Percentiles rank a stretch among this genome's conserved stretches.
phyloP scores from a whole-genome alignment of 2,329 filamentous ascomycete genomes.

The Talaromyces funiculosus region DNA sequence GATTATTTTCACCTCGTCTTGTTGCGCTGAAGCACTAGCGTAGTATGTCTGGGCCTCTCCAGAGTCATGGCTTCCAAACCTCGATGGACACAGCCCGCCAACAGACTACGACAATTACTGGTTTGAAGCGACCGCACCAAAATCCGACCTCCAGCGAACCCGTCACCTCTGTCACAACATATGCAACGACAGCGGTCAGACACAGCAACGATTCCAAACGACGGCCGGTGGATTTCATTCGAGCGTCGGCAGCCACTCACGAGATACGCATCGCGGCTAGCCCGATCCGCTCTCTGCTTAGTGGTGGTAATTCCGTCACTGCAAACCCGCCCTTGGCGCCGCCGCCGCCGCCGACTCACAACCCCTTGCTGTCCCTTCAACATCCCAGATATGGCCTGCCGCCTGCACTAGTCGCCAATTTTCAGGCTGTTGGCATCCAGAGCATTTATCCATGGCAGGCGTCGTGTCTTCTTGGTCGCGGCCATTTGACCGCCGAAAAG shows the following conservation, averaged over 20 bases:
- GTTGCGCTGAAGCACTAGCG: background rate
- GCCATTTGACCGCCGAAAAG: slow-evolving; percentile 58
- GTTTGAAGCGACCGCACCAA: slow-evolving; percentile 44
- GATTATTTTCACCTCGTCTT: background rate
- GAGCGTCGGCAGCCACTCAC: slow-evolving; percentile 21
- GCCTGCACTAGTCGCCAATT: slow-evolving; percentile 55
- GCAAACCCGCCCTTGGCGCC: slow-evolving; percentile 1
- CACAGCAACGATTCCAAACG: slow-evolving; percentile 8
- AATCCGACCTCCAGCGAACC: background rate
- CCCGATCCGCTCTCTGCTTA: slow-evolving; percentile 21
- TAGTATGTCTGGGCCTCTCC: slow-evolving; percentile 21
- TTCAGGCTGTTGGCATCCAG: slow-evolving; percentile 61
- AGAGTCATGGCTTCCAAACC: slow-evolving; percentile 50
- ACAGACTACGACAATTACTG: slow-evolving; percentile 29
- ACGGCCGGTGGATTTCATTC: slow-evolving; percentile 22
- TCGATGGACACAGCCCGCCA: slow-evolving; percentile 40
- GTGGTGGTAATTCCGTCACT: background rate
- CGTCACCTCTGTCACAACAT: background rate
- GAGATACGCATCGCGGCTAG: slow-evolving; percentile 37
- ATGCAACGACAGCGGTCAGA: background rate
- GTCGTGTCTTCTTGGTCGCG: slow-evolving; percentile 63
- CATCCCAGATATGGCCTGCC: slow-evolving; percentile 62
- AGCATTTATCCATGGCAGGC: slow-evolving; percentile 77
- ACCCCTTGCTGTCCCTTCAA: slow-evolving; percentile 52
- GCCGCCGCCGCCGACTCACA: slow-evolving; percentile 14